Base-by-base conservation (phyloP, 441 rosid genomes). In the Euphorbia schlechtendalii region DNA sequence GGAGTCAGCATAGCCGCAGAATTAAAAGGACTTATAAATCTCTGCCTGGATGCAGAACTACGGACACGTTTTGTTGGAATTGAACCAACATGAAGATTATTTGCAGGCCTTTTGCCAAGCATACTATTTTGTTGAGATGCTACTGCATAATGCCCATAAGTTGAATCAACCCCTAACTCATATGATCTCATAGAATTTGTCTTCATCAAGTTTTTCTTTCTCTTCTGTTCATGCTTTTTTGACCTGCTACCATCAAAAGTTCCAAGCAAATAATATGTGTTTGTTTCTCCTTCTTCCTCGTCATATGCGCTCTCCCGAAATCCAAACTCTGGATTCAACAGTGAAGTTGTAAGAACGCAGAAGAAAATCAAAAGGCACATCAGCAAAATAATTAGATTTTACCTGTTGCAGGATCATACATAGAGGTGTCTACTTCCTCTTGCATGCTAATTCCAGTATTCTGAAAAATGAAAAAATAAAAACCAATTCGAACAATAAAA, bases 1-100 rank as follows among this genome's bases (percentile, higher is more conserved):
- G 90, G 81, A 68, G 73, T 78, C 73, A 65, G 89, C 62, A 82
- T 63, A 54, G 75, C 76, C 69, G 86, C 89, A 78, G 79, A 74
- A 77, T 79, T 69, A 71, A 84, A 84, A 67, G 96, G 88, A 81
- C 83, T 79, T 56, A 71, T 64, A 70, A 87, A 75, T 82, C 96
- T 85, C 74, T 82, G 97, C 83, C 99, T 90, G 43, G 88, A 80
- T 56, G 98, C 89, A 57, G 96, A 88, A 81, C 95, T 88, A 58
- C 99, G 98, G 71, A 85, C 74, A 56, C 99, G 96, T 70, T 85
- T 96, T 30, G 96, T 82, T 4, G 98, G 99, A 81, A 90, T 80
- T 76, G 88, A 68, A 63, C 94, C 87, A 11, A 65, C 80, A 70
- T 80, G 73, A 66, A 80, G 82, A 78, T 76, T 87, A 85, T 56